Base-by-base conservation (phyloP, 1,284 basidiomycete species). In the Ustilago curta region DNA sequence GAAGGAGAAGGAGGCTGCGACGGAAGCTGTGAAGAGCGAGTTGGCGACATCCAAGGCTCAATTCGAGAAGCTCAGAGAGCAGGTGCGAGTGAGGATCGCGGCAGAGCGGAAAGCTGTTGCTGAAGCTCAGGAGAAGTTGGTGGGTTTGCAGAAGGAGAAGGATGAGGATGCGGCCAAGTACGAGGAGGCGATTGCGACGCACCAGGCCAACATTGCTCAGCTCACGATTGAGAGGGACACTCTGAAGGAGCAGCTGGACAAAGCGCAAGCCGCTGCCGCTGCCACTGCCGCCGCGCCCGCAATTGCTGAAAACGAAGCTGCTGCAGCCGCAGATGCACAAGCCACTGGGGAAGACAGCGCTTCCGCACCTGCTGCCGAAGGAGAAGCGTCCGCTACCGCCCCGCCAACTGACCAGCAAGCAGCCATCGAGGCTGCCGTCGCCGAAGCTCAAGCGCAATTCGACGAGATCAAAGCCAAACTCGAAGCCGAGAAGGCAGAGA, bases 41-140 rank as follows among this genome's bases (percentile, higher is more conserved):
- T 59, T 78, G 60, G 66, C 60, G 6, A 61, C 66, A 2, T 60
- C 74, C 27, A 77, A 77, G 63, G 52, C 66, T 39, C 64, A 79
- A 56, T 83, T 83, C 44, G 77, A 82, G 27, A 72, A 75, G 69
- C 70, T 83, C 19, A 59, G 79, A 27, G 70, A 79, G 52, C 82
- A 83, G 69, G 77, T 77, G 11, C 76, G 76, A 3, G 64, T 72
- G 21, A 67, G 79, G 23, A 78, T 83, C 48, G 72, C 73, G 11
- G 51, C 64, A 43, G 78, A 81, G 57, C 70, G 78, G 21, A 73
- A 75, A 49, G 58, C 72, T 4, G 76, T 78, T 0, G 73, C 76
- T 0, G 83, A 86, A 37, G 86, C 66, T 68, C 84, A 69, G 79
- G 87, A 54, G 84, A 87, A 76, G 82, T 86, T 69, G 61, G 83